Percentiles rank a stretch among this genome's conserved stretches.
phyloP scores from a whole-genome alignment of 2,329 filamentous ascomycete species.

The Penicillium carneum region DNA sequence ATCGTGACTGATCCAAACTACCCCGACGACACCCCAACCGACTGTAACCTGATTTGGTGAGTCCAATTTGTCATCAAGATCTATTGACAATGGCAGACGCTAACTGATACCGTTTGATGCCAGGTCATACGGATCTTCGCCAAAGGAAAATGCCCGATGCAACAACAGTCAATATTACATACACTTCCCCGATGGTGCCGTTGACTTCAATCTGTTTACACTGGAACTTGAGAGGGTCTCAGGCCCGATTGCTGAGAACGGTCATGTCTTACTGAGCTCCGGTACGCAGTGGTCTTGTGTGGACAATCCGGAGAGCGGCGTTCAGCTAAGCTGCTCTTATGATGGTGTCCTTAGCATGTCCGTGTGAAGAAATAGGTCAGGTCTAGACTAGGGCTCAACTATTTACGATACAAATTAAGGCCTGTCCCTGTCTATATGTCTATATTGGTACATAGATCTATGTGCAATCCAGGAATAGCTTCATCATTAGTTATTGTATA shows the following conservation, averaged over 20 bases:
- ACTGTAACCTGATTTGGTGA: slow-evolving; percentile 39
- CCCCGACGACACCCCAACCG: slow-evolving; percentile 35
- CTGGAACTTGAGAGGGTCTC: slow-evolving; percentile 32
- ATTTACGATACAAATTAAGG: background rate
- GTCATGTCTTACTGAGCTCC: slow-evolving; percentile 27
- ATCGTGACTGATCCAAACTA: slow-evolving; percentile 35
- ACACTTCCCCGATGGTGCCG: slow-evolving; percentile 31
- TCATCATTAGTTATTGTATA: background rate
- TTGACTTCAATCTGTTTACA: slow-evolving; percentile 32
- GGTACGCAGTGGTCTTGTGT: slow-evolving; percentile 33
- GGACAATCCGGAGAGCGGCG: slow-evolving; percentile 18
- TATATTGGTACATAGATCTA: background rate
- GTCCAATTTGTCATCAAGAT: background rate
- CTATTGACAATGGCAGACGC: background rate
- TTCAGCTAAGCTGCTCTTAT: slow-evolving; percentile 29
- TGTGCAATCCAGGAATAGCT: background rate
- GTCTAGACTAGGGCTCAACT: background rate
- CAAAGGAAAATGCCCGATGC: slow-evolving; percentile 33
- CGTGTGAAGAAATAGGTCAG: background rate
- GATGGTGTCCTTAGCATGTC: slow-evolving; percentile 26
- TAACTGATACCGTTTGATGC: background rate
- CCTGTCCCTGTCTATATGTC: background rate
- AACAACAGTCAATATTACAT: slow-evolving; percentile 38
- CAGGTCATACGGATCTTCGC: slow-evolving; percentile 28
- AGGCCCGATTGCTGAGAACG: slow-evolving; percentile 32